phyloP scores from a whole-genome alignment of 108 stramenopile species.

The Chaetoceros tenuissimus region DNA sequence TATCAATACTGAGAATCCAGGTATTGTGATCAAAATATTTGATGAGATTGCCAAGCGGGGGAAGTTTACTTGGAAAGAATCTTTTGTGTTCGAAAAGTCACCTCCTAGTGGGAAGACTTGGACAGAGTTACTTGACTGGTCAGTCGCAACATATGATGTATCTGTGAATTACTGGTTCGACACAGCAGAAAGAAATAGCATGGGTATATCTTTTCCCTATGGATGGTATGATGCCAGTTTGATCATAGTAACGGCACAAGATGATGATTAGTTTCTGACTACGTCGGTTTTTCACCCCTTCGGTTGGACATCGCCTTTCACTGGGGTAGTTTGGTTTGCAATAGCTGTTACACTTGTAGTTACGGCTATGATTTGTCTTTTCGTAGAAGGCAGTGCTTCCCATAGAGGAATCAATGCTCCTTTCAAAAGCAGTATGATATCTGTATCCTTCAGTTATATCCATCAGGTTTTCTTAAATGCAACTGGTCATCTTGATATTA shows the following conservation, averaged over 20 bases:
- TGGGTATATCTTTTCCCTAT: conserved; percentile 17
- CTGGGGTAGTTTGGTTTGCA: conserved; percentile 21
- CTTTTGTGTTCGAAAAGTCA: conserved; percentile 7
- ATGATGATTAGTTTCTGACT: too few species aligned
- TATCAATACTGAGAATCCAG: conserved; percentile 13
- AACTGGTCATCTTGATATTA: conserved; percentile 16
- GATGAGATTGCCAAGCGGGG: conserved; percentile 25
- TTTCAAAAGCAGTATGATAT: not conserved
- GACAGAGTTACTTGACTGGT: conserved; percentile 16
- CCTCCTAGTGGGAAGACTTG: not conserved
- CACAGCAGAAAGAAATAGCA: conserved; percentile 2
- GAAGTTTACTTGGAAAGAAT: conserved; percentile 19
- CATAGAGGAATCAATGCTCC: too few species aligned
- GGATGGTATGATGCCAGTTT: conserved; percentile 16
- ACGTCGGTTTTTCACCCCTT: too few species aligned
- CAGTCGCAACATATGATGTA: conserved; percentile 12
- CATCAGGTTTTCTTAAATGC: conserved; percentile 11
- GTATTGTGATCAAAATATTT: conserved; percentile 9
- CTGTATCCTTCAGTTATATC: conserved; percentile 4
- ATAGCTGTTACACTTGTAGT: conserved; percentile 13
- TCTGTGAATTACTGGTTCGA: conserved; percentile 8
- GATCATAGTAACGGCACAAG: conserved; percentile 6
- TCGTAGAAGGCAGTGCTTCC: too few species aligned
- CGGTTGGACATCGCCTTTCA: conserved; percentile 11
- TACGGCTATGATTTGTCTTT: conserved; percentile 11